A percentile compares a stretch with the other conserved stretches of the same genome.
phyloP scores from a whole-genome alignment of 768 basidiomycete genomes.

The Megacollybia marginata region DNA sequence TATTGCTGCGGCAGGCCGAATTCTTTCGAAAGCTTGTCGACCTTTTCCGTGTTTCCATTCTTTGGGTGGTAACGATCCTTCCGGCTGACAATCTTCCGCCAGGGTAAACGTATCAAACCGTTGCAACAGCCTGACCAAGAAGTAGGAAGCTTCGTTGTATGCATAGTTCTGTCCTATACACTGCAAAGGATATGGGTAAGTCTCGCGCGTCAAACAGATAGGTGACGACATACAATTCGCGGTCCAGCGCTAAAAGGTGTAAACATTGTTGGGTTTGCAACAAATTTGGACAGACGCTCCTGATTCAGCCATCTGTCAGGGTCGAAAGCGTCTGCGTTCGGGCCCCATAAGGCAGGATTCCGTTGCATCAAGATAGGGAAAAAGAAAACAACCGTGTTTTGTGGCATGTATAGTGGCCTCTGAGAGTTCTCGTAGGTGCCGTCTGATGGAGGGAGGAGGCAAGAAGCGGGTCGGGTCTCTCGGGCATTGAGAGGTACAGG shows the following conservation, averaged over 20 bases:
- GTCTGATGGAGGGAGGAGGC: constrained; percentile 46
- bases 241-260: constrained; percentile 17
- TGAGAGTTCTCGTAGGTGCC: constrained; percentile 25
- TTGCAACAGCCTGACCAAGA: constrained; percentile 38
- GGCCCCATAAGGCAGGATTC: constrained; percentile 62
- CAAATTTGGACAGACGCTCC: constrained; percentile 19
- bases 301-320: constrained; percentile 3
- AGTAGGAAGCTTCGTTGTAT: constrained; percentile 38
- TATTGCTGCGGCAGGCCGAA: constrained; percentile 58
- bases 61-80: constrained; percentile 50
- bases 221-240: constrained; percentile 6
- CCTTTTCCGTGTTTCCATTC: constrained; percentile 46
- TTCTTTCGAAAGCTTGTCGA: constrained; percentile 46
- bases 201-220: neutral
- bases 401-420: constrained; percentile 52
- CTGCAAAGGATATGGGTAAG: neutral
- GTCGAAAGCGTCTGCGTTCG: constrained; percentile 35
- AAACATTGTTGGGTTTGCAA: constrained; percentile 1
- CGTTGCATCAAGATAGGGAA: constrained; percentile 61
- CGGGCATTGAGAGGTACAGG: constrained; percentile 71
- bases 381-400: constrained; percentile 48
- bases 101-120: constrained; percentile 33
- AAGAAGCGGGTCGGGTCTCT: constrained; percentile 41
- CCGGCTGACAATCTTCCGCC: constrained; percentile 54
- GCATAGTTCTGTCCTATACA: constrained; percentile 24